Evolutionary conservation across 768 basidiomycete species (phyloP), one percentile per base, ranked within the genome.

Genomic region (Phlebiopsis gigantea): DNA sequence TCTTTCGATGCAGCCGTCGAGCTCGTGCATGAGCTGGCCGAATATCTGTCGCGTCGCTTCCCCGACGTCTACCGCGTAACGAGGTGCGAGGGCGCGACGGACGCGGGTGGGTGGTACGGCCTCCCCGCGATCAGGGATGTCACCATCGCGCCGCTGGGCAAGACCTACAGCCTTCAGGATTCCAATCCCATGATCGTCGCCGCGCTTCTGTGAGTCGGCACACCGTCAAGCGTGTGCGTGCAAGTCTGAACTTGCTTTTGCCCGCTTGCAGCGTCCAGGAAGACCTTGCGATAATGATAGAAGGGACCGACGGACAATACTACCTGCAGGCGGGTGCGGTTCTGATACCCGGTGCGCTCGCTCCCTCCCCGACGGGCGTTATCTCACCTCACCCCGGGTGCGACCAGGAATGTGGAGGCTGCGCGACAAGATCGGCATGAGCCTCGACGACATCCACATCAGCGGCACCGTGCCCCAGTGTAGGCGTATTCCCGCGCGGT

Each of bases 251-350:
- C n/a, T n/a, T n/a, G n/a, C n/a, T n/a, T n/a, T n/a, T n/a, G n/a
- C n/a, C n/a, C n/a, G n/a, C n/a, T n/a, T 24, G 10, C 43, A 60
- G 58, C 3, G 30, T 55, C 19, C 54, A 56, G 39, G 71, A 72
- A 41, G 71, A 72, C 59, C 53, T 72, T 19, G 68, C 63, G n/a
- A 51, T 68, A 9, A 67, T 68, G 59, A 46, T 69, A 21, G 64
- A 69, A 57, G 85, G 85, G 51, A 67, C 73, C 21, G 85, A 91
- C 55, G 87, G 88, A 42, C 75, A 75, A 58, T 87, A 88, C 61
- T 85, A 88, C 66, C 82, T 91, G 62, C 88, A 88, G 65, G 85
- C 81, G 42, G 89, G 88, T 7, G 83, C 81, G 0, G 82, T 90
- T 61, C 78, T 79, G 57, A 75, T 85, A 17, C 72, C 85, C 60